Evolutionary conservation across 495 filamentous ascomycete species (phyloP), one percentile per base, ranked within the genome.

Genomic region (Staphylotrichum longicolle): DNA sequence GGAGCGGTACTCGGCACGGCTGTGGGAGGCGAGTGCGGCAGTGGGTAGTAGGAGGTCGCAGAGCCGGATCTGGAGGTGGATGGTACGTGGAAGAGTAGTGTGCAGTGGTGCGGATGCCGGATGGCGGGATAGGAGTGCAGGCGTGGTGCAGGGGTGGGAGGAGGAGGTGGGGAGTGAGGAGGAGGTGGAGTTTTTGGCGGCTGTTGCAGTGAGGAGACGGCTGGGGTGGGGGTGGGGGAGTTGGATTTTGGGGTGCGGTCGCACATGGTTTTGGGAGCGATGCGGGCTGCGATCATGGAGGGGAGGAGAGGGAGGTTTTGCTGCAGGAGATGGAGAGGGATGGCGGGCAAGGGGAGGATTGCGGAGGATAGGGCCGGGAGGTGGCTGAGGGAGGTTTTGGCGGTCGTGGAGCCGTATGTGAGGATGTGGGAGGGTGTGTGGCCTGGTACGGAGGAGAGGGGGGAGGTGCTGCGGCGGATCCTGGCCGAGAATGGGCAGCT

Each of bases 181-280:
- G 34, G 51, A 54, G 51, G 51, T 54, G 11, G 51, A 54, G 51
- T 54, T 54, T 54, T 54, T 54, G 51, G 51, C 51, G 41, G 51
- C 51, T 54, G 51, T 40, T 5, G 51, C 51, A 5, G 51, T 54
- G 51, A 54, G 51, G 51, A 54, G 51, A 54, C 51, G 51, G 51
- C 51, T 54, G 51, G 51, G 34, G 27, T 54, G 51, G 51, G 32
- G 51, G 37, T 39, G 32, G 51, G 12, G 51, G 51, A 35, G 51
- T 54, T 54, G 51, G 51, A 54, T 40, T 54, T 54, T 40, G 32
- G 32, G 51, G 0, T 27, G 34, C 51, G 51, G 51, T 54, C 51
- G 11, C 51, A 54, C 40, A 15, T 20, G 51, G 14, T 54, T 54
- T 40, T 54, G 51, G 51, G 51, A 10, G 51, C 39, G 35, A 54